phyloP scores from a whole-genome alignment of 2,329 filamentous ascomycete genomes.

The Fusarium solani-melongenae region DNA sequence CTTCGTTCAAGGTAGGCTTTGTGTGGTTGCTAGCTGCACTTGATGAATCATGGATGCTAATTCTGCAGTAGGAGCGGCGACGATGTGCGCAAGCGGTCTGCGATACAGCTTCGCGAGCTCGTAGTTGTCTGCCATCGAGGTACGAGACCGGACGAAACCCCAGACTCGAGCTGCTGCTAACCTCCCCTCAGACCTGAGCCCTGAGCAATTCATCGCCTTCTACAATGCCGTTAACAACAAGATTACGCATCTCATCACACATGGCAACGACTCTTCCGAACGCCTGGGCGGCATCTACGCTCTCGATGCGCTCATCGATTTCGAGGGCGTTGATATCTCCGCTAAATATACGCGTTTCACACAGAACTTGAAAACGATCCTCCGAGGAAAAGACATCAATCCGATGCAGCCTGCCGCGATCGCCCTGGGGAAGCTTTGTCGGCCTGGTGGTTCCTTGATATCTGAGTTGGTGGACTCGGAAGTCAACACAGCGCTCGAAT shows the following conservation, averaged over 20 bases:
- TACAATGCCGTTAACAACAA: slow-evolving; percentile 68
- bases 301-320: slow-evolving; percentile 92
- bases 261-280: slow-evolving; percentile 87
- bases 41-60: slow-evolving; percentile 25
- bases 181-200: slow-evolving; percentile 71
- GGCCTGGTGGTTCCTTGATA: slow-evolving; percentile 91
- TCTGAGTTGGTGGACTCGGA: slow-evolving; percentile 97
- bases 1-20: slow-evolving; percentile 64
- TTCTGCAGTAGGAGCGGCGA: slow-evolving; percentile 52
- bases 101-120: slow-evolving; percentile 65
- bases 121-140: slow-evolving; percentile 67
- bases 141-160: slow-evolving; percentile 42
- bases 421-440: slow-evolving; percentile 89
- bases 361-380: slow-evolving; percentile 85
- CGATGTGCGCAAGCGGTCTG: slow-evolving; percentile 64
- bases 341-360: slow-evolving; percentile 96
- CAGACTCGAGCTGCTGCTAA: slow-evolving; percentile 23
- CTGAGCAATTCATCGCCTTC: slow-evolving; percentile 77
- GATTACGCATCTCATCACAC: slow-evolving; percentile 77
- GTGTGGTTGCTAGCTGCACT: neutral
- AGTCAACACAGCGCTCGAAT: slow-evolving; percentile 95
- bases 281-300: slow-evolving; percentile 92
- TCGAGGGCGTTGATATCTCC: slow-evolving; percentile 92
- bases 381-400: slow-evolving; percentile 89
- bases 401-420: slow-evolving; percentile 92